These are phyloP conservation scores for Hydnum rufescens DNA, from an alignment of 768 basidiomycete species.

Conservation along the genomic window DNA sequence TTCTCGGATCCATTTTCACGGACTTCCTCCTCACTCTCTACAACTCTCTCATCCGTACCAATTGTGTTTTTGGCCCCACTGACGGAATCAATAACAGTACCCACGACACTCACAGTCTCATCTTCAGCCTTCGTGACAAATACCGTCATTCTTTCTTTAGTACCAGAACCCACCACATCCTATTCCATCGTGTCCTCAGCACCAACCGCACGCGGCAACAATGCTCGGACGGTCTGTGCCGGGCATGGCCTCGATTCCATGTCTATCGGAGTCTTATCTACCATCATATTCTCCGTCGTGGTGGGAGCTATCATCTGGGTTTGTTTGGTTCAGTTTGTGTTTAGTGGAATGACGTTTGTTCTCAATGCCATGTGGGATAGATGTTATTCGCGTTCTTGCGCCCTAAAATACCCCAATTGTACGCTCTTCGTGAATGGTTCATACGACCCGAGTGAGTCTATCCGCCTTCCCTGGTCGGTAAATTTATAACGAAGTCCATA, in stretches of 20 bases:
- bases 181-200: no score
- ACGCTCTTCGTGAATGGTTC: conserved; percentile 61
- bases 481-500: conserved; percentile 14
- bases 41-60: no score
- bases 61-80: no score
- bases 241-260: background rate
- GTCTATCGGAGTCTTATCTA: background rate
- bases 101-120: no score
- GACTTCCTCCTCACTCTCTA: no score
- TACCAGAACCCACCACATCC: no score
- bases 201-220: no score
- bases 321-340: background rate
- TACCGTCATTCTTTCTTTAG: no score
- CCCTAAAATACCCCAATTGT: conserved; percentile 52
- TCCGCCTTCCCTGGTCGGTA: background rate
- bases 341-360: background rate
- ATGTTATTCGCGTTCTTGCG: conserved; percentile 45
- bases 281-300: background rate
- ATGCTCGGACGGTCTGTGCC: background rate
- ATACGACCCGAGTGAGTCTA: background rate
- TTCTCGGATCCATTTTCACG: no score
- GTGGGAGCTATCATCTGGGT: background rate
- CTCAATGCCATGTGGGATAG: conserved; percentile 18
- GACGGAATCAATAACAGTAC: no score
- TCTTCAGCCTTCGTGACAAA: no score